Base-by-base conservation (phyloP, 192 early-diverging fungal genomes). In the Dispira parvispora region DNA sequence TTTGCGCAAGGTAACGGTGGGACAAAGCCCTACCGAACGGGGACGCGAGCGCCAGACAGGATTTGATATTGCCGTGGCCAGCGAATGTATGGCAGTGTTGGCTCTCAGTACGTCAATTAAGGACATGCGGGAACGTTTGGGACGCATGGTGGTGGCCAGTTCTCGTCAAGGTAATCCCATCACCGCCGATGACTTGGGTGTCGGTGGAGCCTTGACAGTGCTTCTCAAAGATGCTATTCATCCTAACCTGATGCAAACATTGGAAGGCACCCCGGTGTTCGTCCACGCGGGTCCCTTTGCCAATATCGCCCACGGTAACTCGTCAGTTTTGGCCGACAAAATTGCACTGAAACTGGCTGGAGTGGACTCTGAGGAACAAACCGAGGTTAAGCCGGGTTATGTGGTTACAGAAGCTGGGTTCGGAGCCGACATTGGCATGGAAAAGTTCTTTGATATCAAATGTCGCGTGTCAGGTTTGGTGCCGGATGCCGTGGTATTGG, bases 371-470 rank as follows among this genome's bases (percentile, higher is more conserved):
- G 74, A 74, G 23, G 72, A 75, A 0, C 54, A 65, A 13, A 68
- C 66, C 11, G 68, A 53, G 46, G 69, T 73, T 49, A 72, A 81
- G 42, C 72, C 73, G 45, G 96, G 96, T 11, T 97, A 88, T 63
- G 93, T 96, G 32, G 83, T 97, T 43, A 99, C 96, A 42, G 96
- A 99, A 74, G 92, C 94, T n/a, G 96, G 96, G 16, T 99, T 99
- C 68, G 96, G 96, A 25, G 96, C 96, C 11, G 96, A 99, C 75
- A 99, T 99, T 73, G 96, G 96, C 44, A 94, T 97, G 88, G 96
- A 99, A 66, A 99, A 99, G 74, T 91, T 91, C 76, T 93, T 97
- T 77, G 88, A 99, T 76, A 97, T 99, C 78, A 99, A 99, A 72
- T 99, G 96, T 71, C 84, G 96, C 50, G 74, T 78, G 11, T 90